These are phyloP conservation scores for Capronia americana DNA, from an alignment of 2,329 filamentous ascomycete species.

Conservation along the genomic window DNA sequence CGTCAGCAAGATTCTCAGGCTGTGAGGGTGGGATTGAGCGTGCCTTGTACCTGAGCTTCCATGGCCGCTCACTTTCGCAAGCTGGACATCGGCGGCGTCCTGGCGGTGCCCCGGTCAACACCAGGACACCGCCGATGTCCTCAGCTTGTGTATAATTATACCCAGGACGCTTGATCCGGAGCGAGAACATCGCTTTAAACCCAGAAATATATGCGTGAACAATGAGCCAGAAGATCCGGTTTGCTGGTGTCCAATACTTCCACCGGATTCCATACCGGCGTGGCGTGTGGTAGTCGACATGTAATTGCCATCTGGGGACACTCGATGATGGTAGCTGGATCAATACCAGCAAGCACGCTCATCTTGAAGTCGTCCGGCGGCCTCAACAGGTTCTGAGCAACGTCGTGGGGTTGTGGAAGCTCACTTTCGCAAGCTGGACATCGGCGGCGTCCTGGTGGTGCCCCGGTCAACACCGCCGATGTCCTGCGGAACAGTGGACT, in stretches of 20 bases:
- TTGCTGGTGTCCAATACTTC: too few species aligned
- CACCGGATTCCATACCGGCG: too few species aligned
- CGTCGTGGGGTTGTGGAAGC: slow-evolving; percentile 76
- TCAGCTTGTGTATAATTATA: too few species aligned
- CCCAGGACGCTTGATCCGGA: too few species aligned
- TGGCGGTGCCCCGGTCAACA: slow-evolving; percentile 63
- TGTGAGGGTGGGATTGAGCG: slow-evolving; percentile 36
- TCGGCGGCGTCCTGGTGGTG: slow-evolving; percentile 58
- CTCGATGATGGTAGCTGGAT: slow-evolving; percentile 82
- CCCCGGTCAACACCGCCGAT: slow-evolving; percentile 65
- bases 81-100: slow-evolving; percentile 72
- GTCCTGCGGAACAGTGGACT: too few species aligned
- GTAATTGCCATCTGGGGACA: too few species aligned
- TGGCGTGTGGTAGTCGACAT: too few species aligned
- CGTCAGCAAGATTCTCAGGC: slow-evolving; percentile 32
- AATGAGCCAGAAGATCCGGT: too few species aligned
- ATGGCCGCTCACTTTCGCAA: slow-evolving; percentile 72
- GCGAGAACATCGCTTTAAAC: too few species aligned
- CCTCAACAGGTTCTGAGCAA: slow-evolving; percentile 72
- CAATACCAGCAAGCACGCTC: slow-evolving; percentile 80
- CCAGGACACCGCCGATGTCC: too few species aligned
- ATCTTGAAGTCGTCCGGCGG: slow-evolving; percentile 91
- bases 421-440: slow-evolving; percentile 79
- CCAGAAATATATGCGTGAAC: too few species aligned
- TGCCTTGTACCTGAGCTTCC: slow-evolving; percentile 69